A percentile compares a stretch with the other conserved stretches of the same genome.
These are phyloP conservation scores for Cladorrhinum samala DNA, from an alignment of 495 filamentous ascomycete species.

Conservation along the genomic window DNA sequence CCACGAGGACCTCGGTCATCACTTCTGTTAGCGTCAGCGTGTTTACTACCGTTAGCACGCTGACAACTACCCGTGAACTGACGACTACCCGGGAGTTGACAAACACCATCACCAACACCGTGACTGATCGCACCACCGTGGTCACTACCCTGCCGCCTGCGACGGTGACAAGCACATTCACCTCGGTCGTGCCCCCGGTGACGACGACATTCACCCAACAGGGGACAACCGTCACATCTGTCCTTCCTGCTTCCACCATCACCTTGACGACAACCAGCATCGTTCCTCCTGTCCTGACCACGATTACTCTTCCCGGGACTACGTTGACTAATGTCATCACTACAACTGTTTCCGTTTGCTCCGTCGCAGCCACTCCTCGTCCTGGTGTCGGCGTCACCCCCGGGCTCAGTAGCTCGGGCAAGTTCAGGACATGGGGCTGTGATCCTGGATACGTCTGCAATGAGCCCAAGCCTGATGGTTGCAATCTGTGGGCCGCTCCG, in stretches of 20 bases:
- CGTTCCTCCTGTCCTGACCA: constrained; percentile 12
- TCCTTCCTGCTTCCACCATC: constrained; percentile 23
- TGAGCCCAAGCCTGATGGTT: constrained; percentile 39
- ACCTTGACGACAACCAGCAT: constrained; percentile 17
- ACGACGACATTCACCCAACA: constrained; percentile 11
- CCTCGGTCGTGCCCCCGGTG: constrained; percentile 14
- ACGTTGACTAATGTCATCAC: constrained; percentile 27
- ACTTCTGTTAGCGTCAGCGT: constrained; percentile 18
- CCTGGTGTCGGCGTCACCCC: constrained; percentile 3
- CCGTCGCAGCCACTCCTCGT: constrained; percentile 18
- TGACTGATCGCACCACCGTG: constrained; percentile 11
- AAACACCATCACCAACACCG: constrained; percentile 9
- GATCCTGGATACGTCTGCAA: constrained; percentile 56
- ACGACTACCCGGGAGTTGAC: constrained; percentile 18
- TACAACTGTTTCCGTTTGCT: constrained; percentile 26
- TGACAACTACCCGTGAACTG: constrained; percentile 18
- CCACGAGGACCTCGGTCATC: constrained; percentile 13
- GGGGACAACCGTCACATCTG: constrained; percentile 22
- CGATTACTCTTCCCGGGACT: constrained; percentile 16
- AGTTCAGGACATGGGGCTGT: constrained; percentile 54
- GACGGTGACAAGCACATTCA: constrained; percentile 17
- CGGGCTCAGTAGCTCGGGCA: constrained; percentile 11
- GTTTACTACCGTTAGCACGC: constrained; percentile 25
- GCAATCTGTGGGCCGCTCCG: constrained; percentile 48
- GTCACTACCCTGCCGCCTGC: constrained; percentile 15